Percentiles rank a stretch among this genome's conserved stretches.
These are phyloP conservation scores for Trypanosoma vivax DNA, from an alignment of 208 protist species.

Conservation along the genomic window DNA sequence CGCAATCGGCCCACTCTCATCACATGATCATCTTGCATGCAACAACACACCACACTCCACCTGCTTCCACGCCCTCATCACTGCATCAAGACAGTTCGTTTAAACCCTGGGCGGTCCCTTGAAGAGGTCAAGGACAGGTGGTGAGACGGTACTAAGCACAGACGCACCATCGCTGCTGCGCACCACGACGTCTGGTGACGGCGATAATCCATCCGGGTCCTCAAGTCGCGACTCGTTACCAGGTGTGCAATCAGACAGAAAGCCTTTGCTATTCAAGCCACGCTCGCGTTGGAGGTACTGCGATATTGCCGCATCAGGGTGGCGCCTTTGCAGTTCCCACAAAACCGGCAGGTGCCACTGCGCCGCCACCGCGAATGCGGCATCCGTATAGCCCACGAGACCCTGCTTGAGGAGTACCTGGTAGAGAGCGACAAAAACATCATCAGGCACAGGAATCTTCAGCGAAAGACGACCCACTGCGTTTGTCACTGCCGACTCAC, in stretches of 20 bases:
- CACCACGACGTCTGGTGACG: constrained; percentile 24
- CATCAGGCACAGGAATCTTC: constrained; percentile 24
- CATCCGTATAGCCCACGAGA: constrained; percentile 24
- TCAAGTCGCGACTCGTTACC: constrained; percentile 7
- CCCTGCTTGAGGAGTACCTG: constrained; percentile 12
- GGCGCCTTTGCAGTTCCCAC: constrained; percentile 15
- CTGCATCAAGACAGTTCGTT: no score
- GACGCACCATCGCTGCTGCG: constrained; percentile 38
- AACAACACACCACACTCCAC: no score
- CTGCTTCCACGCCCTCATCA: no score
- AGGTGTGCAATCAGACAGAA: constrained; percentile 13
- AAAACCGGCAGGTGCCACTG: constrained; percentile 28
- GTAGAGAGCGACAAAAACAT: constrained; percentile 36
- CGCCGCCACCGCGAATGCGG: constrained; percentile 45
- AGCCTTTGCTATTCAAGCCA: constrained; percentile 1
- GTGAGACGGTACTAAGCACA: constrained; percentile 19
- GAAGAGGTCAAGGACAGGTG: constrained; percentile 13
- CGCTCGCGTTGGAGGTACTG: constrained; percentile 29
- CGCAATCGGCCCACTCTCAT: no score
- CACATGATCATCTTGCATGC: no score
- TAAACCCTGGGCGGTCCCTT: no score
- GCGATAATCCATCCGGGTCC: constrained; percentile 15
- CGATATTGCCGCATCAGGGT: constrained; percentile 28
- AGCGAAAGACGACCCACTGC: constrained; percentile 60
- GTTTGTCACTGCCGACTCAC: constrained; percentile 36